Conservation (phyloP, 331 rosid genomes). For the Malus hybrid region DNA sequence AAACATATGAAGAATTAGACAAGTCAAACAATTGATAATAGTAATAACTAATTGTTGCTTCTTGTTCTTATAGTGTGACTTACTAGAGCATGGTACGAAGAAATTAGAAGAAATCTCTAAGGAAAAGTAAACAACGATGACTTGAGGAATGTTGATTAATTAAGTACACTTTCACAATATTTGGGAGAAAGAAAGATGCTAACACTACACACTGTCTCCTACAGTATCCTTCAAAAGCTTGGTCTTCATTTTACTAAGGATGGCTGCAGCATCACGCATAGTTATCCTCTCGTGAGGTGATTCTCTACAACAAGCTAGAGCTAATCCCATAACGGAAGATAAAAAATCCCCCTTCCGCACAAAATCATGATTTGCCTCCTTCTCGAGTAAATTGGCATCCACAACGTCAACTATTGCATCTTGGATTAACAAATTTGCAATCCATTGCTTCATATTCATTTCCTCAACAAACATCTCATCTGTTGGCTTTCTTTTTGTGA, state of each 20-base stretch:
- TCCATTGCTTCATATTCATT: slow-evolving; percentile 28
- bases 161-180: background rate
- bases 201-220: background rate
- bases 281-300: slow-evolving; percentile 11
- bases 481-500: slow-evolving; percentile 39
- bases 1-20: no score
- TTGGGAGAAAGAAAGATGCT: background rate
- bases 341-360: background rate
- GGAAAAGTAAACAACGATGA: no score
- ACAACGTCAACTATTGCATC: slow-evolving; percentile 4
- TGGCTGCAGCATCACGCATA: background rate
- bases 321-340: slow-evolving; percentile 13
- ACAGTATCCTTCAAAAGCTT: background rate
- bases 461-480: slow-evolving; percentile 34
- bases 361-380: background rate
- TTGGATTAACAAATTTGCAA: slow-evolving; percentile 7
- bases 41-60: no score
- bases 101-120: no score
- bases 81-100: no score
- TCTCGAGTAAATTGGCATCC: slow-evolving; percentile 13
- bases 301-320: slow-evolving; percentile 19
- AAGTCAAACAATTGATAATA: no score
- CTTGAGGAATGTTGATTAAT: no score
- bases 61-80: no score
- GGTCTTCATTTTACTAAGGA: background rate